Evolutionary conservation across 2,329 filamentous ascomycete genomes (phyloP).

Genomic region (Cryphonectria parasitica): DNA sequence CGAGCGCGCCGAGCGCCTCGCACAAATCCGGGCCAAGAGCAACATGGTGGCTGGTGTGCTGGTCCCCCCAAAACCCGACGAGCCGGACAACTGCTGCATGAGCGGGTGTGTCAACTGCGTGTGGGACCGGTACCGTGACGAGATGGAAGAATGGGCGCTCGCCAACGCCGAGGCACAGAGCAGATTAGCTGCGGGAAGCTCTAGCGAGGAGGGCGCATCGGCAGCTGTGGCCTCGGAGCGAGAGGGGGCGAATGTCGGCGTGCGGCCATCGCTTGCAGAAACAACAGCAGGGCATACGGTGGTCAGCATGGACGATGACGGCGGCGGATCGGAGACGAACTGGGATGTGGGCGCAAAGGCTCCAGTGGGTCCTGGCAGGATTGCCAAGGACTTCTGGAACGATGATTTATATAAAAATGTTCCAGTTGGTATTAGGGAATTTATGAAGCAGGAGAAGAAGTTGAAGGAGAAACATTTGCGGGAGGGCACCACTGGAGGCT

Average conservation of each 20-base stretch:
- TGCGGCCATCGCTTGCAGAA: neutral
- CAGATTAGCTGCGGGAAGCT: slow-evolving; percentile 48
- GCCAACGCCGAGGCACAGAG: slow-evolving; percentile 66
- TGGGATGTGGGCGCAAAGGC: slow-evolving; percentile 55
- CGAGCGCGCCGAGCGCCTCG: slow-evolving; percentile 65
- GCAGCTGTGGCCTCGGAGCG: neutral
- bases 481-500: slow-evolving; percentile 56
- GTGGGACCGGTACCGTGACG: slow-evolving; percentile 89
- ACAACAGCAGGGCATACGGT: slow-evolving; percentile 41
- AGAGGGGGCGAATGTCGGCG: neutral
- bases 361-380: slow-evolving; percentile 39
- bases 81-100: slow-evolving; percentile 99
- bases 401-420: slow-evolving; percentile 77
- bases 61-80: slow-evolving; percentile 81
- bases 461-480: slow-evolving; percentile 74
- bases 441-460: slow-evolving; percentile 96
- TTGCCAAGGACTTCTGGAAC: slow-evolving; percentile 59
- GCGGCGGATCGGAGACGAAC: slow-evolving; percentile 72
- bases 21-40: slow-evolving; percentile 60
- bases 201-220: neutral
- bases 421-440: slow-evolving; percentile 91
- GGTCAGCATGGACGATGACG: slow-evolving; percentile 77
- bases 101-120: slow-evolving; percentile 97
- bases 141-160: slow-evolving; percentile 85
- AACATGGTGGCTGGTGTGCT: slow-evolving; percentile 75